Percentiles rank a stretch among this genome's conserved stretches.
Evolutionary conservation across 2,329 filamentous ascomycete genomes (phyloP).

Genomic region (Exutisphaerella laricina): DNA sequence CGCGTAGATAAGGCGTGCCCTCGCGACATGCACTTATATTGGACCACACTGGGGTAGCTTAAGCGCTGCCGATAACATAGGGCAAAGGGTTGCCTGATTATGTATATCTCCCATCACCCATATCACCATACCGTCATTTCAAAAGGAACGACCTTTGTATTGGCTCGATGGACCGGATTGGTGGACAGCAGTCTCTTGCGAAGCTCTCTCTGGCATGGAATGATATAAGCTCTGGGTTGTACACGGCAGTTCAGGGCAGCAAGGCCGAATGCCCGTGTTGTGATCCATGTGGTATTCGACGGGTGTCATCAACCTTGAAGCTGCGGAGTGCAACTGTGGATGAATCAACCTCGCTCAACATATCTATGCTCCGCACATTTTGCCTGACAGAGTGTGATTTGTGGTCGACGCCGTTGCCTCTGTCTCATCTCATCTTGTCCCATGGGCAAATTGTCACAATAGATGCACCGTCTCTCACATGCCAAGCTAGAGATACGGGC

Average conservation of each 20-base stretch:
- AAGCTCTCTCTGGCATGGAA: too few relatives aligned
- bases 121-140: neutral
- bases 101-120: neutral
- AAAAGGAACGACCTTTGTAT: neutral
- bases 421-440: neutral
- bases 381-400: neutral
- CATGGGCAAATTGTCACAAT: neutral
- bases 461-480: conserved; percentile 3
- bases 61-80: neutral
- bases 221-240: neutral
- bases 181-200: neutral
- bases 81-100: neutral
- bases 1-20: neutral
- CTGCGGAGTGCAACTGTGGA: neutral
- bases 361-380: neutral
- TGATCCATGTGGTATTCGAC: neutral
- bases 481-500: neutral
- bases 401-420: neutral
- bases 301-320: neutral
- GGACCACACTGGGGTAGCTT: too few relatives aligned
- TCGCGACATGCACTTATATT: neutral
- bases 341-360: neutral
- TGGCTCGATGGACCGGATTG: neutral
- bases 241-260: conserved; percentile 1
- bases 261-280: neutral